These are phyloP conservation scores for Trypanosoma cruzi DNA, from an alignment of 208 protist species.

Conservation along the genomic window DNA sequence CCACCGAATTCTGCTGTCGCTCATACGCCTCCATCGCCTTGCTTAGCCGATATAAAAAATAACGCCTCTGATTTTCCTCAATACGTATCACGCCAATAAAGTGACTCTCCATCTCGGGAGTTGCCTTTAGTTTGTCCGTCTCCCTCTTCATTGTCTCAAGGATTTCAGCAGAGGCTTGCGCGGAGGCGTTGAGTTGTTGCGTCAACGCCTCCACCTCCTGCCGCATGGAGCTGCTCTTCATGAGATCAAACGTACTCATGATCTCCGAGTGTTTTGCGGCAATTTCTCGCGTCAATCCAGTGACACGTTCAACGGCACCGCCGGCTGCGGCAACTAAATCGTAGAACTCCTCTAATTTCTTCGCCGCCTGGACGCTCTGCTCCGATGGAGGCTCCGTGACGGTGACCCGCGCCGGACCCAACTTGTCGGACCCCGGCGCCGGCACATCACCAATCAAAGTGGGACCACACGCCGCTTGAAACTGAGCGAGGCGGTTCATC, in stretches of 20 bases:
- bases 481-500: slow-evolving; percentile 43
- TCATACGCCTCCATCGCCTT: slow-evolving; percentile 65
- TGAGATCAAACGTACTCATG: slow-evolving; percentile 67
- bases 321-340: slow-evolving; percentile 37
- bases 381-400: slow-evolving; percentile 4
- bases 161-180: slow-evolving; percentile 45
- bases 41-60: slow-evolving; percentile 52
- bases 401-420: not conserved
- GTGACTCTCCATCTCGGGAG: slow-evolving; percentile 45
- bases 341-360: slow-evolving; percentile 79
- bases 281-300: slow-evolving; percentile 45
- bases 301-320: slow-evolving; percentile 38
- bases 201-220: slow-evolving; percentile 65
- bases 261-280: slow-evolving; percentile 69
- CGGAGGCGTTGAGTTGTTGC: slow-evolving; percentile 40
- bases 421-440: not conserved
- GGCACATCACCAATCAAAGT: slow-evolving; percentile 6
- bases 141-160: slow-evolving; percentile 63
- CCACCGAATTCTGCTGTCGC: slow-evolving; percentile 54
- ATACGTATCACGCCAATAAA: slow-evolving; percentile 87
- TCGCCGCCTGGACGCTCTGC: slow-evolving; percentile 57
- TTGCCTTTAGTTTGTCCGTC: slow-evolving; percentile 71
- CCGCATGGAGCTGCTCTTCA: slow-evolving; percentile 52
- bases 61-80: slow-evolving; percentile 83
- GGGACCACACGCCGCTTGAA: slow-evolving; percentile 26